phyloP scores from a whole-genome alignment of 2,329 filamentous ascomycete genomes.

The Cadophora sp. region DNA sequence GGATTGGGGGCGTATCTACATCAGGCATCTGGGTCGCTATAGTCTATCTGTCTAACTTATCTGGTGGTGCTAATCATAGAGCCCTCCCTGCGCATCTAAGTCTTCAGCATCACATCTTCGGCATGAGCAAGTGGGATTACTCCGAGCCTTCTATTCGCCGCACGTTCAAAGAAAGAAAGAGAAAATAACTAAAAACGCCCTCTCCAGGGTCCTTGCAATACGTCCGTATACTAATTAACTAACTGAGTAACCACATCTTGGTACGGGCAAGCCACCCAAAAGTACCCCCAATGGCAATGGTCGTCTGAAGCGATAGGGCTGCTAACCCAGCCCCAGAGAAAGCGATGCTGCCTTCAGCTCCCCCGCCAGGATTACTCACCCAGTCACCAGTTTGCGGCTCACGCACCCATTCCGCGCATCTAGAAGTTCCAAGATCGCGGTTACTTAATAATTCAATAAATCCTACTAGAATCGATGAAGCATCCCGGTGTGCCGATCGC shows the following conservation, averaged over 20 bases:
- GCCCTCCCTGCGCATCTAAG: too few relatives aligned
- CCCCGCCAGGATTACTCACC: background rate
- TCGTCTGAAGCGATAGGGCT: background rate
- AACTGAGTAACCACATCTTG: background rate
- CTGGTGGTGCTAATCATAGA: too few relatives aligned
- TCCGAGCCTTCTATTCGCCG: background rate
- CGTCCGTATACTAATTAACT: too few relatives aligned
- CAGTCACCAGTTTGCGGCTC: background rate
- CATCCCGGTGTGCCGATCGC: background rate
- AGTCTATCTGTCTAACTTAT: too few relatives aligned
- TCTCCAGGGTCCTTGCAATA: background rate
- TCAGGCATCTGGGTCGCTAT: too few relatives aligned
- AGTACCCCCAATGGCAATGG: background rate
- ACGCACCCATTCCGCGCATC: background rate
- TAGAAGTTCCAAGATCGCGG: constrained; percentile 5
- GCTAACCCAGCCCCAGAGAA: background rate
- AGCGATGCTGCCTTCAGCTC: constrained; percentile 11
- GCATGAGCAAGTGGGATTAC: background rate
- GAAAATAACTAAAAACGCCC: background rate
- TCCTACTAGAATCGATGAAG: background rate
- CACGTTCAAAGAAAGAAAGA: background rate
- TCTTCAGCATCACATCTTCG: background rate
- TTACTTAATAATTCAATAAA: background rate
- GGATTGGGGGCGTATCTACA: too few relatives aligned
- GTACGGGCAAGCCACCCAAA: background rate